A percentile compares a stretch with the other conserved stretches of the same genome.
Evolutionary conservation across 768 basidiomycete species (phyloP).

Genomic region (Tulasnella sp.): DNA sequence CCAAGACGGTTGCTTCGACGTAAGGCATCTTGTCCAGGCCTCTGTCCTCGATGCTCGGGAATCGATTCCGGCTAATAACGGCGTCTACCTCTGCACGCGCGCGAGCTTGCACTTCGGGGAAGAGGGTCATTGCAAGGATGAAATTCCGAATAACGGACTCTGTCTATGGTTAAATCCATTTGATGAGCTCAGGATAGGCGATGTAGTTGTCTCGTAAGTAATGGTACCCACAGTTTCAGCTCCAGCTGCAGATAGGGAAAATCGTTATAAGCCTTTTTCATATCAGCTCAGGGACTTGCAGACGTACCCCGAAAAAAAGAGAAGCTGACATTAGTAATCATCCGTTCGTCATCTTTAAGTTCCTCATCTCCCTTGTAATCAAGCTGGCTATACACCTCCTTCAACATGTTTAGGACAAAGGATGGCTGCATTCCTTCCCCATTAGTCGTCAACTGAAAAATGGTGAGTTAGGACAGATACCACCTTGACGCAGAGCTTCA

Average conservation of each 20-base stretch:
- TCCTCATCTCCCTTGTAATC: background rate
- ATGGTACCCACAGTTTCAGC: background rate
- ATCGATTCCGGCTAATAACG: constrained; percentile 35
- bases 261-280: no score
- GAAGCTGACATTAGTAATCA: background rate
- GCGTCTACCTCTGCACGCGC: constrained; percentile 42
- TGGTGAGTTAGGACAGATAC: no score
- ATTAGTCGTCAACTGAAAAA: background rate
- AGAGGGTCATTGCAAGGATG: background rate
- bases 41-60: constrained; percentile 39
- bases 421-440: background rate
- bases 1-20: constrained; percentile 40
- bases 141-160: background rate
- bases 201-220: no score
- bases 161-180: background rate
- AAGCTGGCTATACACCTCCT: constrained; percentile 17
- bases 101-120: constrained; percentile 28
- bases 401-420: constrained; percentile 16
- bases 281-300: background rate
- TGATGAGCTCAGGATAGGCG: no score
- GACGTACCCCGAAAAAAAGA: background rate
- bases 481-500: no score
- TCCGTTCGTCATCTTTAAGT: background rate
- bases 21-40: constrained; percentile 36
- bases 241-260: background rate